These are phyloP conservation scores for Amanita phalloides DNA, from an alignment of 768 basidiomycete species.

Conservation along the genomic window DNA sequence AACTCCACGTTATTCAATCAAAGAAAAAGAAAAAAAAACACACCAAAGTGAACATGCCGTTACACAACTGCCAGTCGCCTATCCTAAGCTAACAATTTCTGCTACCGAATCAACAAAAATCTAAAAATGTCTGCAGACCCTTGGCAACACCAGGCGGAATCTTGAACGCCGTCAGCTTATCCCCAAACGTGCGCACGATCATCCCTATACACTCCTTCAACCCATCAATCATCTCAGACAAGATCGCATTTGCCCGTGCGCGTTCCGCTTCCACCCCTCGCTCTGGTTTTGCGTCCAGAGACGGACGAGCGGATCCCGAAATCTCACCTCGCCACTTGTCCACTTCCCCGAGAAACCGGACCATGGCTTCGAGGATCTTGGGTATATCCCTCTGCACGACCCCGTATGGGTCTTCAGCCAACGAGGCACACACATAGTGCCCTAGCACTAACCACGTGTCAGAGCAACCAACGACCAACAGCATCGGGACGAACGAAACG, in stretches of 20 bases:
- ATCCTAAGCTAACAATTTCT: no score
- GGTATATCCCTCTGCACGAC: conserved; percentile 82
- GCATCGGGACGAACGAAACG: no score
- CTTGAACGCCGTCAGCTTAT: conserved; percentile 65
- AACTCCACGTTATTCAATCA: no score
- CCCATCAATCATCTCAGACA: conserved; percentile 30
- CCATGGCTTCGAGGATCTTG: conserved; percentile 65
- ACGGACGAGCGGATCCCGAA: conserved; percentile 17
- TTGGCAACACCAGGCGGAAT: conserved; percentile 60
- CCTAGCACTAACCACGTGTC: conserved; percentile 36
- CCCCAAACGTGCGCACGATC: conserved; percentile 64
- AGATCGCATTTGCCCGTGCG: conserved; percentile 36
- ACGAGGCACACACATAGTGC: conserved; percentile 56
- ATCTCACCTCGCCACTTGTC: conserved; percentile 57
- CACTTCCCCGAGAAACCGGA: conserved; percentile 53
- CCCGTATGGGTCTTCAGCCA: conserved; percentile 74
- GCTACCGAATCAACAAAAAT: conserved; percentile 32
- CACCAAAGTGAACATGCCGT: no score
- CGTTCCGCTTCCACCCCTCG: conserved; percentile 23
- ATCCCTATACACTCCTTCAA: conserved; percentile 56
- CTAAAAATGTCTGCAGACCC: conserved; percentile 63
- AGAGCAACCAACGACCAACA: neutral
- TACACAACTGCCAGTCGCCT: neutral
- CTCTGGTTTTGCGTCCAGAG: conserved; percentile 6
- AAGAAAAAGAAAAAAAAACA: no score